These are phyloP conservation scores for Annulohypoxylon maeteangense DNA, from an alignment of 495 filamentous ascomycete species.

Conservation along the genomic window DNA sequence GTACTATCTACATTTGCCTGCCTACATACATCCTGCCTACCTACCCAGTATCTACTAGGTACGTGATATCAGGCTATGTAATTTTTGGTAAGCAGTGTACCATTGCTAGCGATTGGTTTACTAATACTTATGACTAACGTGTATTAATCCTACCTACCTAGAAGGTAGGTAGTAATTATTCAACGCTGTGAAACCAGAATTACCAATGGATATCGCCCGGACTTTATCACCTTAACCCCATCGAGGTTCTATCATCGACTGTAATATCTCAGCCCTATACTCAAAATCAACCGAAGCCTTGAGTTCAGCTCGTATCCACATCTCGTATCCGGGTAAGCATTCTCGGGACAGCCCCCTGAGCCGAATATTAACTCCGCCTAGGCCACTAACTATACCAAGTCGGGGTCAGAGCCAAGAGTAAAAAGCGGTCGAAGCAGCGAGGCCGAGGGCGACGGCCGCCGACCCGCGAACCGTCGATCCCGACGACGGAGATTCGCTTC, in stretches of 20 bases:
- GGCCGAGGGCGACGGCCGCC: neutral
- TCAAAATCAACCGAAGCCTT: neutral
- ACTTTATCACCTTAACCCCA: neutral
- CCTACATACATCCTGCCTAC: no score
- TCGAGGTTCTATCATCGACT: neutral
- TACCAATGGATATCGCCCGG: no score
- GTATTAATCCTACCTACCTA: no score
- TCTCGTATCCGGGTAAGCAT: neutral
- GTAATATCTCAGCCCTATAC: neutral
- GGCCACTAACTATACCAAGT: neutral
- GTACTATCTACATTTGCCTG: no score
- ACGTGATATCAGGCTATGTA: no score
- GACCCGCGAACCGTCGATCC: neutral
- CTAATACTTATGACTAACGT: no score
- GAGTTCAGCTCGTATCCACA: neutral
- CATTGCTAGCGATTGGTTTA: no score
- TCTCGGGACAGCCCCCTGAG: neutral
- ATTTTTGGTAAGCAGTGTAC: no score
- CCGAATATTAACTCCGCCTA: neutral
- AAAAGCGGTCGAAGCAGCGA: neutral
- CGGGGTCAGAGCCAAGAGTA: neutral
- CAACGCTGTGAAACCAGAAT: no score
- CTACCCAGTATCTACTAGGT: no score
- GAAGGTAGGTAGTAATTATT: no score
- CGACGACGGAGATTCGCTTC: constrained; percentile 21